Evolutionary conservation across 805 yeast genomes (phyloP), one percentile per base, ranked within the genome.

Genomic region (Diddensiella santjacobensis): DNA sequence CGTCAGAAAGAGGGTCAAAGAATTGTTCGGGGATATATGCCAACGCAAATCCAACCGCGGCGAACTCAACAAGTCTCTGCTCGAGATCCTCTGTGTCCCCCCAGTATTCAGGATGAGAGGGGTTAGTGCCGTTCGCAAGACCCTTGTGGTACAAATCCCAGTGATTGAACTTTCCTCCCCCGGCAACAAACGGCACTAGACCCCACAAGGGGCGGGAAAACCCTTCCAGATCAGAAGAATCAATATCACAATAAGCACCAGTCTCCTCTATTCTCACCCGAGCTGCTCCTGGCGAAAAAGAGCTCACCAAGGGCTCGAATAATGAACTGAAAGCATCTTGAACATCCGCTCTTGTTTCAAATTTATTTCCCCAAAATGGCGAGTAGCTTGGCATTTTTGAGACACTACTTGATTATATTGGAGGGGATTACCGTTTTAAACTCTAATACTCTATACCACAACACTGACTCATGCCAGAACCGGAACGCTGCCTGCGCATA

Each of bases 31-130:
- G 64, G 22, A 54, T 52, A 48, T 53, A 50, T 5, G 55, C 51
- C 45, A 63, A 42, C 2, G 60, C 61, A 49, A 49, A 62, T 6
- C 63, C 65, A 31, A 63, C 44, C 1, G 64, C 62, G 6, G 67
- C 67, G 46, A 60, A 48, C 40, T 63, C 66, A n/a, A 63, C 66
- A 37, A 59, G 54, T 37, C 52, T 45, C 53, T 64, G 69, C n/a
- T 29, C 42, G 31, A 45, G 50, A 37, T 56, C 62, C 11, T 42
- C 52, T 4, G 56, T 44, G 19, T 51, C 50, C 2, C 65, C 66
- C 62, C 63, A 62, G 52, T 57, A 62, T 39, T 62, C 64, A 10
- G 41, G 44, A 41, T 53, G 53, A 4, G 53, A 45, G 3, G 63
- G 63, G 41, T 62, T 52, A 15, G 59, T 53, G 5, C 66, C 65